These are phyloP conservation scores for Fusarium beomiforme DNA, from an alignment of 2,329 filamentous ascomycete genomes.

Conservation along the genomic window DNA sequence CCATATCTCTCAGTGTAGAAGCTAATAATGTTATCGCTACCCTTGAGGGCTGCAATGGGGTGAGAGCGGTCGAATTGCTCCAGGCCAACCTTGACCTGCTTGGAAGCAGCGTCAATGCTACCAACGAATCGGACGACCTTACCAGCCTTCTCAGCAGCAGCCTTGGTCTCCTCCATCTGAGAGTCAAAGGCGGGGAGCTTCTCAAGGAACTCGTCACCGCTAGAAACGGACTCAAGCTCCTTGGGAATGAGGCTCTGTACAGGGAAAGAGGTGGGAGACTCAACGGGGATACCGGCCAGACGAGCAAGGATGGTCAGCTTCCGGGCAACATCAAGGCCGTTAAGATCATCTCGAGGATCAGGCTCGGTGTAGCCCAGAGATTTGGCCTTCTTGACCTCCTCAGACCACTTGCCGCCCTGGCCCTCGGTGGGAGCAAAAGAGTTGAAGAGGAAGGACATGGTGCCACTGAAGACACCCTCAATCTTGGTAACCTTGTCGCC, in stretches of 20 bases:
- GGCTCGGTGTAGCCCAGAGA: constrained; percentile 92
- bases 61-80: constrained; percentile 89
- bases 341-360: constrained; percentile 86
- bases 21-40: constrained; percentile 98
- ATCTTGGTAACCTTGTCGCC: constrained; percentile 92
- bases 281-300: constrained; percentile 81
- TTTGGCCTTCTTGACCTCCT: constrained; percentile 92
- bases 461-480: constrained; percentile 97
- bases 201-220: constrained; percentile 86
- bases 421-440: constrained; percentile 87
- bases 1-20: constrained; percentile 98
- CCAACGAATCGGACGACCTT: constrained; percentile 96
- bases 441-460: constrained; percentile 98
- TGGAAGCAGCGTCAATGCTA: constrained; percentile 84
- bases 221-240: constrained; percentile 79
- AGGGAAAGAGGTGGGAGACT: constrained; percentile 88
- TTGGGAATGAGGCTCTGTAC: constrained; percentile 93
- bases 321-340: constrained; percentile 89
- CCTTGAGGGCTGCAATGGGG: constrained; percentile 93
- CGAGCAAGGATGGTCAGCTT: constrained; percentile 96
- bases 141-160: constrained; percentile 83
- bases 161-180: constrained; percentile 90
- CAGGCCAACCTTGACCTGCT: constrained; percentile 89
- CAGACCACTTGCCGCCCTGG: constrained; percentile 83
- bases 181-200: constrained; percentile 83